phyloP scores from a whole-genome alignment of 495 filamentous ascomycete species.

The Aspergillus mulundensis region DNA sequence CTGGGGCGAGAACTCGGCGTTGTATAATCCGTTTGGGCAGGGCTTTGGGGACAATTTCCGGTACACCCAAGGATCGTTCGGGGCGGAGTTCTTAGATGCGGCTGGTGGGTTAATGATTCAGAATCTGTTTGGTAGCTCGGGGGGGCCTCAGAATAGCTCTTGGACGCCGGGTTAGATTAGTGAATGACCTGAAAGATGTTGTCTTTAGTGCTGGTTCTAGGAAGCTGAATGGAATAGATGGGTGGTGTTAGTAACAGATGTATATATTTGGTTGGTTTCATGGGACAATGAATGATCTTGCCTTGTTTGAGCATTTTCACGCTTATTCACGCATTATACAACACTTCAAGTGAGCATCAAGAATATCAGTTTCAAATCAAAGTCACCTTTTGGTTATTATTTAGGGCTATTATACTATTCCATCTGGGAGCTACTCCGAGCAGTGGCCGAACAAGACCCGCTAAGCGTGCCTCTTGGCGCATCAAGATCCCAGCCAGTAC shows the following conservation, averaged over 20 bases:
- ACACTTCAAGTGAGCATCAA: too few species aligned
- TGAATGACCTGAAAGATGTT: too few species aligned
- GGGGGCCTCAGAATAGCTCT: constrained; percentile 1
- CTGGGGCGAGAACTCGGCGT: not conserved
- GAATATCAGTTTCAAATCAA: too few species aligned
- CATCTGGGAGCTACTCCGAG: too few species aligned
- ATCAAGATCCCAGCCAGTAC: not conserved
- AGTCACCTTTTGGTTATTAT: too few species aligned
- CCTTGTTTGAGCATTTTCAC: not conserved
- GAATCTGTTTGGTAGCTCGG: constrained; percentile 16
- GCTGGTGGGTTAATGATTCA: constrained; percentile 25
- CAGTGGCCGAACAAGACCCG: not conserved
- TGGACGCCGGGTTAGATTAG: constrained; percentile 2
- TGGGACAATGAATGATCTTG: not conserved
- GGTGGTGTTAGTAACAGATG: not conserved
- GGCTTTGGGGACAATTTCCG: constrained; percentile 11
- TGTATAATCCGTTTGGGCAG: constrained; percentile 13
- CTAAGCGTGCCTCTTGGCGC: not conserved
- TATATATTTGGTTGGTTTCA: too few species aligned
- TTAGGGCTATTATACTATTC: too few species aligned
- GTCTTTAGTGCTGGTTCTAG: too few species aligned
- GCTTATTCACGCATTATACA: too few species aligned
- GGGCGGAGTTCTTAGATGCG: constrained; percentile 21
- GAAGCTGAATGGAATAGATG: too few species aligned
- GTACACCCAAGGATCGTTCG: constrained; percentile 15